phyloP scores from a whole-genome alignment of 108 stramenopile species.

The Stephanodiscus minutulus region DNA sequence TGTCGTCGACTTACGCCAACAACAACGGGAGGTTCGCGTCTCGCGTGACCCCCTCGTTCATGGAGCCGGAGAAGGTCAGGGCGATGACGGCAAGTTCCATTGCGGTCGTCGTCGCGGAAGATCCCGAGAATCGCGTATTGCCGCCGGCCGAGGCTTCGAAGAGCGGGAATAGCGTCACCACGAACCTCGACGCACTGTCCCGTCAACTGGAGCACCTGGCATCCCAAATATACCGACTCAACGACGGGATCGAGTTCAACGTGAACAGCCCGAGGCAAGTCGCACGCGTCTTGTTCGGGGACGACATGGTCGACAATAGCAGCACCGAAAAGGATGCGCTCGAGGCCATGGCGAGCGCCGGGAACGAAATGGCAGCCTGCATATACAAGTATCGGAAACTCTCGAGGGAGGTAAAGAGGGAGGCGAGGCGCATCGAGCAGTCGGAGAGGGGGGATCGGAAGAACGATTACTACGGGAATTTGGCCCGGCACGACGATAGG shows the following conservation, averaged over 20 bases:
- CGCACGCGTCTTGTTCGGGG: conserved; percentile 66
- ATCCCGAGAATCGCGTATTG: background rate
- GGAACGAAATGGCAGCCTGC: conserved; percentile 50
- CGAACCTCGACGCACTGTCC: conserved; percentile 19
- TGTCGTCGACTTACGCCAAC: background rate
- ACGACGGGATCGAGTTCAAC: conserved; percentile 62
- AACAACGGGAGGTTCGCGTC: background rate
- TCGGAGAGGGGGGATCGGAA: conserved; percentile 37
- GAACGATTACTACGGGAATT: conserved; percentile 52
- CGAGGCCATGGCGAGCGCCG: conserved; percentile 72
- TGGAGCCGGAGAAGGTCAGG: conserved; percentile 33
- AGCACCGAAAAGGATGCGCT: conserved; percentile 73
- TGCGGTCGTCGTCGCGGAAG: background rate
- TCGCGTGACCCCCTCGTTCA: conserved; percentile 29
- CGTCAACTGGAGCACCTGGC: conserved; percentile 37
- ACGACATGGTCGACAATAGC: conserved; percentile 24
- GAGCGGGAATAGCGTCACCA: conserved; percentile 26
- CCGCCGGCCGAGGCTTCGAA: conserved; percentile 22
- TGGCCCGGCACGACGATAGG: conserved; percentile 23
- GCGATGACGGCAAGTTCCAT: background rate
- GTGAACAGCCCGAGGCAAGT: conserved; percentile 79
- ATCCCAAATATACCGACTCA: conserved; percentile 50
- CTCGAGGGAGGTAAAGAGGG: conserved; percentile 48
- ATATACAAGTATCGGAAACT: conserved; percentile 46
- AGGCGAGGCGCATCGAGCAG: conserved; percentile 49